Evolutionary conservation across 2,329 filamentous ascomycete species (phyloP).

Genomic region (Domatiomyces globalis): DNA sequence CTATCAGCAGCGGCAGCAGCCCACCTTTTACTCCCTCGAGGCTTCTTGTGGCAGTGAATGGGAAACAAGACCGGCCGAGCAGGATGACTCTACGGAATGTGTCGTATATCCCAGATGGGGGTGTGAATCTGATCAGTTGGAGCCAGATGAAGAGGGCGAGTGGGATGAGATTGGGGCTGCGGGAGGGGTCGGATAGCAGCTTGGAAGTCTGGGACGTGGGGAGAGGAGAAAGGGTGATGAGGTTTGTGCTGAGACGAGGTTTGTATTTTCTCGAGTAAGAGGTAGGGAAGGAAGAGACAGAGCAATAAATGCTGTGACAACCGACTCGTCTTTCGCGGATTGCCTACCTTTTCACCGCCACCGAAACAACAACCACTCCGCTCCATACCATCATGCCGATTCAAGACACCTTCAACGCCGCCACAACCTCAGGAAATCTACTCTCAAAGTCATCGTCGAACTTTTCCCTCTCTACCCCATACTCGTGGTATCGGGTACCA

Average conservation of each 20-base stretch:
- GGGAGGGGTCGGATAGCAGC: slow-evolving; percentile 3
- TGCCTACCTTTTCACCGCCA: not conserved
- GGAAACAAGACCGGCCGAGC: too few species aligned
- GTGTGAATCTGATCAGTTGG: slow-evolving; percentile 9
- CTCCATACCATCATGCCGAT: too few species aligned
- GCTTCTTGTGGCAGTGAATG: not conserved
- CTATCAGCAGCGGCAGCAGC: too few species aligned
- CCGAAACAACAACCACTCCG: not conserved
- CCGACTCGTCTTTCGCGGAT: not conserved
- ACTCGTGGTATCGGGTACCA: not conserved
- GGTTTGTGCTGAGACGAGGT: not conserved
- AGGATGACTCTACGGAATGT: too few species aligned
- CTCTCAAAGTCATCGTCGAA: not conserved
- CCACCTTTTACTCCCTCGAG: too few species aligned
- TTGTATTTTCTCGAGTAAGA: not conserved
- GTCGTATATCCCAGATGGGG: slow-evolving; percentile 3
- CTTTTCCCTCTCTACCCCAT: not conserved
- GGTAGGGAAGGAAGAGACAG: not conserved
- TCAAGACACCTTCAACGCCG: not conserved
- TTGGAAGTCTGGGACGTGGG: not conserved
- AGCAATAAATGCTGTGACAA: not conserved
- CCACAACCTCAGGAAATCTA: not conserved
- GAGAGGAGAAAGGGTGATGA: not conserved
- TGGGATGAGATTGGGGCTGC: slow-evolving; percentile 2
- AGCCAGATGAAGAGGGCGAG: slow-evolving; percentile 8